Base-by-base conservation (phyloP, 2,329 filamentous ascomycete species). In the Colletotrichum godetiae region DNA sequence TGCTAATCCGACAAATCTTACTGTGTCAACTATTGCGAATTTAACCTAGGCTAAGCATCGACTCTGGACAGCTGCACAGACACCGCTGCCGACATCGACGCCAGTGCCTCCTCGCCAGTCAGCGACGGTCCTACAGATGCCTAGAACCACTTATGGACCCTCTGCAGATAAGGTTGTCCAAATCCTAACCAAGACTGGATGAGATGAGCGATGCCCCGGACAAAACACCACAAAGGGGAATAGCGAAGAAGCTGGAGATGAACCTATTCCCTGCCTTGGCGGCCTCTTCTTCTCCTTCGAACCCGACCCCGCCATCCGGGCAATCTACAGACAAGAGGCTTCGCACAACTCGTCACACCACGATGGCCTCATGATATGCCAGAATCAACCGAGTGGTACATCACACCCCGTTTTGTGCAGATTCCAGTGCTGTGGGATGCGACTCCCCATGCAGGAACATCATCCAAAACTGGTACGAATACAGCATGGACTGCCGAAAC, bases 91-190 rank as follows among this genome's bases (percentile, higher is more conserved):
- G 35, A 31, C 12, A 22, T 19, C 31, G 62, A 71, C 22, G 27
- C 15, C 46, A 12, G n/a, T n/a, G 37, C 52, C 46, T 59, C 67
- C 60, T 49, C 42, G 55, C 49, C 52, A 56, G 55, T 31, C 52
- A 35, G 49, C 5, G 27, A 62, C 37, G 46, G 57, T 27, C 46
- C n/a, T 37, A 8, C 13, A 15, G 37, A 19, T 7, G 52, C 22
- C 61, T 59, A n/a, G 19, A 22, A 49, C 29, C 46, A 46, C 29
- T 49, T 63, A n/a, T 33, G 60, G 29, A 35, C 29, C 67, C 60
- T 35, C 67, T 56, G 55, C 60, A 70, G 67, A 73, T 73, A 65
- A 70, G 66, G 55, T 66, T 70, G 67, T 31, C 60, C 56, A 60
- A 29, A 49, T 73, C 65, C 56, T 61, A 56, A 57, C 56, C 58